A percentile compares a stretch with the other conserved stretches of the same genome.
Conservation (phyloP, 2,329 filamentous ascomycete genomes). For the Didymosphaeria variabile region DNA sequence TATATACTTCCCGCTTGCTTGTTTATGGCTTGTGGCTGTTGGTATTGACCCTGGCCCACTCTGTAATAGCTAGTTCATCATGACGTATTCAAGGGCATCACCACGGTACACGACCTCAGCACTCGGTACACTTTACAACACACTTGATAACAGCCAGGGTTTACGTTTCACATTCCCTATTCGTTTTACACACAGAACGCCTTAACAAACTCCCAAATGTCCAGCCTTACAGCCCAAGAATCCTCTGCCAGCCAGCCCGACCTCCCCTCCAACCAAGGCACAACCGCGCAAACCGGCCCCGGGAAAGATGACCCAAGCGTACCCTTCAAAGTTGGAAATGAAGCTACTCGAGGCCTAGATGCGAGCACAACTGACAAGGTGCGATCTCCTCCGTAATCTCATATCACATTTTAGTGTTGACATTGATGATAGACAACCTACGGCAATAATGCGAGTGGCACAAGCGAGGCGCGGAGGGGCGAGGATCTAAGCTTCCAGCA, state of each 20-base stretch:
- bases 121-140: background rate
- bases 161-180: too few species aligned
- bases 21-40: background rate
- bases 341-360: background rate
- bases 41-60: background rate
- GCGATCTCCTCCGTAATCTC: background rate
- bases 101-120: background rate
- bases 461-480: slow-evolving; percentile 21
- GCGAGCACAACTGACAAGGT: slow-evolving; percentile 1
- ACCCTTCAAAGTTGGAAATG: slow-evolving; percentile 7
- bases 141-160: too few species aligned
- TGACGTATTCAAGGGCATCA: background rate
- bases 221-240: slow-evolving; percentile 26
- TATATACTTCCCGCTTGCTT: background rate
- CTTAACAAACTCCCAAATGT: slow-evolving; percentile 9
- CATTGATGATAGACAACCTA: slow-evolving; percentile 1
- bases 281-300: slow-evolving; percentile 9
- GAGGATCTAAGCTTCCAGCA: slow-evolving; percentile 18
- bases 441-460: slow-evolving; percentile 20
- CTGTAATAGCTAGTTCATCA: slow-evolving; percentile 1
- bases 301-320: slow-evolving; percentile 19
- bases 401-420: background rate
- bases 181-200: too few species aligned
- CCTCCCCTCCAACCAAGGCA: slow-evolving; percentile 21
- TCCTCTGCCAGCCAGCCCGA: slow-evolving; percentile 23